Percentiles rank a stretch among this genome's conserved stretches.
Conservation (phyloP, 257 asterid species). For the Petrea volubilis region DNA sequence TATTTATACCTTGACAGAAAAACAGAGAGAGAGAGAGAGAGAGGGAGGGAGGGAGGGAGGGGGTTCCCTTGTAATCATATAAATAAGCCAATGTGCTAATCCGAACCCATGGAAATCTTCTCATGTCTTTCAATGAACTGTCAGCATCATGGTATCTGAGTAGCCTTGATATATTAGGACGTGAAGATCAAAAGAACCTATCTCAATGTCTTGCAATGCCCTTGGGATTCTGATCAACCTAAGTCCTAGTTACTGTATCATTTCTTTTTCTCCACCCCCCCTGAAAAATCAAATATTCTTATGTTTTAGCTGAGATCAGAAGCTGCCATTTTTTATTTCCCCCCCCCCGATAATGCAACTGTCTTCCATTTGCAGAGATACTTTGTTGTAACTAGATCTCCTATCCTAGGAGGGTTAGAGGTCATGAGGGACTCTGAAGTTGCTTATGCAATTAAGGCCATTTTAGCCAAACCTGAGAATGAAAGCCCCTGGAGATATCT, state of each 20-base stretch:
- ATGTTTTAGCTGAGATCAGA: not conserved
- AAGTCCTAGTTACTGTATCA: too few species aligned
- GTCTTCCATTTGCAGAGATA: constrained; percentile 55
- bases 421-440: constrained; percentile 81
- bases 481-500: constrained; percentile 98
- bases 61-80: too few species aligned
- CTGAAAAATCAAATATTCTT: not conserved
- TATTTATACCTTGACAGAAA: not conserved
- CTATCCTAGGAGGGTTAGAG: constrained; percentile 72
- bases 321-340: not conserved
- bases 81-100: too few species aligned
- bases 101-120: too few species aligned
- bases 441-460: constrained; percentile 65
- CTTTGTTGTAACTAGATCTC: constrained; percentile 80
- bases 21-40: not conserved
- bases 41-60: too few species aligned
- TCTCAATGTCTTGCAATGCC: not conserved
- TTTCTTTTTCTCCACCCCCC: not conserved
- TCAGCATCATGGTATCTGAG: not conserved
- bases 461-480: constrained; percentile 66
- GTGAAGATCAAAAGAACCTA: not conserved
- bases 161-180: not conserved
- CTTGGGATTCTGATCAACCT: too few species aligned
- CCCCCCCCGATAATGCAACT: not conserved
- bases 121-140: not conserved